A percentile compares a stretch with the other conserved stretches of the same genome.
These are phyloP conservation scores for Russula sp. DNA, from an alignment of 768 basidiomycete species.

Conservation along the genomic window DNA sequence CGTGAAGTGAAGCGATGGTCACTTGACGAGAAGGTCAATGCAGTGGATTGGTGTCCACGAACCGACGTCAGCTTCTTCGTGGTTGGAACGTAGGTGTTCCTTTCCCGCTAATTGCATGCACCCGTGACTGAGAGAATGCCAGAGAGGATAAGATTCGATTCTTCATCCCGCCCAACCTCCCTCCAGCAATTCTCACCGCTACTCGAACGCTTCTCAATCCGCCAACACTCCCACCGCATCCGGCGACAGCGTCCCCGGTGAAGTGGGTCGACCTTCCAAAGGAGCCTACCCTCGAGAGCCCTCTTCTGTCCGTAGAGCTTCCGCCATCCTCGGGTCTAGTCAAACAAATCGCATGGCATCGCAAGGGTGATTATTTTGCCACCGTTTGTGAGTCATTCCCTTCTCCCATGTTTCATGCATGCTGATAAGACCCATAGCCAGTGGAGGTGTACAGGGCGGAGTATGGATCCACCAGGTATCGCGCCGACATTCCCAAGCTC, in stretches of 20 bases:
- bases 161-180: slow-evolving; percentile 75
- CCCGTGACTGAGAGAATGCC: slow-evolving; percentile 22
- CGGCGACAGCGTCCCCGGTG: slow-evolving; percentile 57
- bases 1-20: slow-evolving; percentile 85
- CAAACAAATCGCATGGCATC: slow-evolving; percentile 88
- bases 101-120: background rate
- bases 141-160: slow-evolving; percentile 83
- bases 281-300: slow-evolving; percentile 45
- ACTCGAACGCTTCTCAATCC: slow-evolving; percentile 65
- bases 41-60: slow-evolving; percentile 92
- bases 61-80: slow-evolving; percentile 76
- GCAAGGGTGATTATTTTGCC: slow-evolving; percentile 91
- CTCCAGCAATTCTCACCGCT: slow-evolving; percentile 51
- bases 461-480: slow-evolving; percentile 97
- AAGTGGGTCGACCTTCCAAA: slow-evolving; percentile 63
- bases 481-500: slow-evolving; percentile 93
- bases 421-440: slow-evolving; percentile 42
- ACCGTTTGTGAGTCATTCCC: slow-evolving; percentile 77
- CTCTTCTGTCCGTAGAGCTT: slow-evolving; percentile 59
- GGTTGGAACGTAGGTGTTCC: slow-evolving; percentile 65
- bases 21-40: slow-evolving; percentile 73
- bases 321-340: slow-evolving; percentile 66
- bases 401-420: background rate
- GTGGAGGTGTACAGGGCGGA: slow-evolving; percentile 67
- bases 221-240: slow-evolving; percentile 55